Base-by-base conservation (phyloP, 1,284 basidiomycete genomes). In the Chalciporus piperatoides region DNA sequence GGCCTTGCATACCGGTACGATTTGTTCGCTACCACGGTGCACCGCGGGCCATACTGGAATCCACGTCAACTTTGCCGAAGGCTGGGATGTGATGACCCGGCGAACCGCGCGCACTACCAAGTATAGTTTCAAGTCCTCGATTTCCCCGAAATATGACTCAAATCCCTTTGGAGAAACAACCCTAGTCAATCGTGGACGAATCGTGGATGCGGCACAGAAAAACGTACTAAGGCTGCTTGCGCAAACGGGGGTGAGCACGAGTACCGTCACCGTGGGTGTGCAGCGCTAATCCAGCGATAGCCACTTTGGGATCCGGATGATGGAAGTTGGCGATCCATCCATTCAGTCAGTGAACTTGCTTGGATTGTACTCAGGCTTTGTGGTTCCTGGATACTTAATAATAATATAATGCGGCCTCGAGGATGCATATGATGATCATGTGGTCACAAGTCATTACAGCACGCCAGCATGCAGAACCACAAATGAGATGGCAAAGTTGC, bases 51-150 rank as follows among this genome's bases (percentile, higher is more conserved):
- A 35, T 15, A 42, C 48, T 39, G 25, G 35, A 33, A 46, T 64
- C 44, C 58, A 59, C 51, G 45, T 64, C 56, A 56, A 44, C 17
- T 17, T 35, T 59, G 59, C 60, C 38, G n/a, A 61, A 49, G 50
- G 33, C 40, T 49, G 45, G 51, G 42, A 40, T 44, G 53, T 61
- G 57, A 51, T 49, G 39, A 51, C 44, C 52, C 32, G 35, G 41
- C 32, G 32, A 37, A 48, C 57, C 38, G 41, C 45, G 47, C 32
- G 25, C 32, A 55, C 32, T 53, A 21, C 54, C 46, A 37, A 45
- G 41, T 46, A 61, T 56, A 33, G 28, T 23, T 23, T 38, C 42
- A 47, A 41, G 42, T 36, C 36, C 33, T 27, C 53, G 46, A 45
- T 51, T 38, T 48, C 15, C 33, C 54, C 57, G 43, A 35, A 51